A percentile compares a stretch with the other conserved stretches of the same genome.
These are phyloP conservation scores for Dictyostelium purpureum DNA, from an alignment of 78 protist genomes.

Conservation along the genomic window DNA sequence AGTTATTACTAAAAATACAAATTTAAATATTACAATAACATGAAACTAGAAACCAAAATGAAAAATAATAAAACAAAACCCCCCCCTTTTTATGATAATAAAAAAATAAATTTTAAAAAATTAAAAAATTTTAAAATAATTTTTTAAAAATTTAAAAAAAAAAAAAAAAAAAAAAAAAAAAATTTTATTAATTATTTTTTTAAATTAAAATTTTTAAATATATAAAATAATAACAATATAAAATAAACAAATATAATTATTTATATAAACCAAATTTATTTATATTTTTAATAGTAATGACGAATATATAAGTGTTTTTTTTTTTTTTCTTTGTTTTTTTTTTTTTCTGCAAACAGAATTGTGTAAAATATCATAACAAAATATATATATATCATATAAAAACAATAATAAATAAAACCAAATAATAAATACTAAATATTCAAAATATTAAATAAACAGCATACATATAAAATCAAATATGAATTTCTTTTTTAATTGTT, in stretches of 20 bases:
- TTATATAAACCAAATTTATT: not conserved
- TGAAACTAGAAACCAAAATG: no score
- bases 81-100: not conserved
- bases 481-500: conserved; percentile 58
- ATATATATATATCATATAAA: no score
- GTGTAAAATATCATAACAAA: no score
- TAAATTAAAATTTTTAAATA: not conserved
- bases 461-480: not conserved
- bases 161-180: not conserved
- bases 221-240: not conserved
- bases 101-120: not conserved
- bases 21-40: not conserved
- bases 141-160: not conserved
- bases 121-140: not conserved
- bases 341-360: no score
- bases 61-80: not conserved
- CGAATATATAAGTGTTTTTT: no score
- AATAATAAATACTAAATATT: no score
- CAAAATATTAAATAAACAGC: not conserved
- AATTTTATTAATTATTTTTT: not conserved
- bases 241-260: not conserved
- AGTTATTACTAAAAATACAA: not conserved
- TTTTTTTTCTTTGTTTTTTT: no score
- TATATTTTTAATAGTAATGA: no score
- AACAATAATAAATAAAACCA: no score